Evolutionary conservation across 805 yeast genomes (phyloP).

Genomic region (Starmerella bombi): DNA sequence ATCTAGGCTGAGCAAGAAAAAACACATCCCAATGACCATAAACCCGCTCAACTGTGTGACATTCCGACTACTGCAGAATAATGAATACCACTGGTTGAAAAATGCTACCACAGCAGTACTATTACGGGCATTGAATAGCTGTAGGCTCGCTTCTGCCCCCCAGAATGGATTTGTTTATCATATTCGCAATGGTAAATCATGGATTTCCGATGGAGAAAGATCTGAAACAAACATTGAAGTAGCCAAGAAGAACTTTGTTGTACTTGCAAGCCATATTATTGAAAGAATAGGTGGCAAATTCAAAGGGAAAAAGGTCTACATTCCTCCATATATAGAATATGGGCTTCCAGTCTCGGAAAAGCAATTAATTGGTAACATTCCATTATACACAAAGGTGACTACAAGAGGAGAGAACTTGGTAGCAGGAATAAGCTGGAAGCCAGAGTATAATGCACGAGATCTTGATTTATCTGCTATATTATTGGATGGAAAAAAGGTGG

Average conservation of each 20-base stretch:
- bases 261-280: not conserved
- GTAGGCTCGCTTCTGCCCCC: not conserved
- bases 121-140: not conserved
- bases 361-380: conserved; percentile 3
- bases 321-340: not conserved
- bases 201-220: not conserved
- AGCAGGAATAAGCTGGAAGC: not conserved
- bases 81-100: not conserved
- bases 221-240: not conserved
- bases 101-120: not conserved
- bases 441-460: not conserved
- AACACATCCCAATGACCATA: not conserved
- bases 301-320: conserved; percentile 1
- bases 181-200: conserved; percentile 2
- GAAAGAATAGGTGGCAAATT: not conserved
- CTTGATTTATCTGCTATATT: not conserved
- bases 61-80: not conserved
- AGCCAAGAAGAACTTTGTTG: not conserved
- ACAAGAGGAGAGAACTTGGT: not conserved
- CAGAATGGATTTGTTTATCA: not conserved
- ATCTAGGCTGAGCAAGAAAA: not conserved
- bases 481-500: not conserved
- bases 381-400: not conserved
- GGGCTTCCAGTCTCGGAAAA: conserved; percentile 4
- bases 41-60: conserved; percentile 2